Conservation (phyloP, 139 green algal genomes). For the Chlamydomonas asymmetrica region DNA sequence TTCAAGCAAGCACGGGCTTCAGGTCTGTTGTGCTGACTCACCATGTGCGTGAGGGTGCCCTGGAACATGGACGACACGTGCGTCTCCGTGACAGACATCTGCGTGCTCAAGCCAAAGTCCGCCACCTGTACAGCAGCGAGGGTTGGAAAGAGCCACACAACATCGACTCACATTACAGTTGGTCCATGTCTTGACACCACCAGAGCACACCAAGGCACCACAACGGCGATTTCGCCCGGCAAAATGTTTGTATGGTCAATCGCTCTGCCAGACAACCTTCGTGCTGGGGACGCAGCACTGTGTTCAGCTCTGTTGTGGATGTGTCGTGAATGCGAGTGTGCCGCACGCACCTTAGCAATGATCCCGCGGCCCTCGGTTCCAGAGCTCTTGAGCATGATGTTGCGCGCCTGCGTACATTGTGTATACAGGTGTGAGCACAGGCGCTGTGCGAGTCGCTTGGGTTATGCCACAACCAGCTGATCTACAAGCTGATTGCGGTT, state of each 20-base stretch:
- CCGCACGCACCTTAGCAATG: slow-evolving; percentile 29
- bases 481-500: no score
- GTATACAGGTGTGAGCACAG: no score
- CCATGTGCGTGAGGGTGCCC: slow-evolving; percentile 53
- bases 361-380: slow-evolving; percentile 26
- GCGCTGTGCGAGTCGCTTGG: no score
- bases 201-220: not conserved
- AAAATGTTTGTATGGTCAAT: not conserved
- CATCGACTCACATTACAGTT: not conserved
- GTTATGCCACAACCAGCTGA: no score
- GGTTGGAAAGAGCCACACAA: slow-evolving; percentile 23
- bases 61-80: slow-evolving; percentile 48
- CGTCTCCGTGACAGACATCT: slow-evolving; percentile 33
- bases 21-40: no score
- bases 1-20: no score
- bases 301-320: not conserved
- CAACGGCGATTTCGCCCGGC: not conserved
- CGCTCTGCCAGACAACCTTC: not conserved
- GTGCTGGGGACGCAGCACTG: not conserved
- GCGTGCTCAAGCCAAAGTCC: slow-evolving; percentile 51
- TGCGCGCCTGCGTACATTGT: not conserved
- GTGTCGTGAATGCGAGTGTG: no score
- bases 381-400: slow-evolving; percentile 37
- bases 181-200: not conserved
- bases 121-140: slow-evolving; percentile 29